phyloP scores from a whole-genome alignment of 2,329 filamentous ascomycete genomes.

The Amphichorda felina region DNA sequence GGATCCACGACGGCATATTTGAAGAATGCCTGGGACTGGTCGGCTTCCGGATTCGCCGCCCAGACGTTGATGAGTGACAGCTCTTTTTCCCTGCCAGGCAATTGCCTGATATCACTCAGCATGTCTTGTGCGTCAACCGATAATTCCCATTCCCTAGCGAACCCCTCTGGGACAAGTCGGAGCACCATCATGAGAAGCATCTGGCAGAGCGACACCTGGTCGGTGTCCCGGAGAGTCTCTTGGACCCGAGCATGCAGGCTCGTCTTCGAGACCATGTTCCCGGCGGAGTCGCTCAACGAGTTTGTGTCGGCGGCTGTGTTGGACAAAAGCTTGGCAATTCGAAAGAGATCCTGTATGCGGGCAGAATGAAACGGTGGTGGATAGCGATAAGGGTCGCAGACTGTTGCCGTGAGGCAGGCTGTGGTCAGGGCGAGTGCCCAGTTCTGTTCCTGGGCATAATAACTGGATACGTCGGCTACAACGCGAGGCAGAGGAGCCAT shows the following conservation, averaged over 20 bases:
- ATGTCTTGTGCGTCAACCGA: slow-evolving; percentile 28
- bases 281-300: not conserved
- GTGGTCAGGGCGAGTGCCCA: slow-evolving; percentile 26
- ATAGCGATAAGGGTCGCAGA: slow-evolving; percentile 36
- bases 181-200: slow-evolving; percentile 36
- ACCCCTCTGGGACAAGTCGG: slow-evolving; percentile 25
- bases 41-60: slow-evolving; percentile 24
- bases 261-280: slow-evolving; percentile 5
- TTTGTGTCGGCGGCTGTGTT: slow-evolving; percentile 30
- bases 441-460: slow-evolving; percentile 18
- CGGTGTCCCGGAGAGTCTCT: slow-evolving; percentile 26
- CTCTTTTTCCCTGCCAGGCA: slow-evolving; percentile 33
- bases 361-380: slow-evolving; percentile 36
- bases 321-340: slow-evolving; percentile 38
- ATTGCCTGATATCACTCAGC: slow-evolving; percentile 33
- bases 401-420: slow-evolving; percentile 32
- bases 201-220: slow-evolving; percentile 42
- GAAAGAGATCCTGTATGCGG: slow-evolving; percentile 37
- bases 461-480: slow-evolving; percentile 30
- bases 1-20: slow-evolving; percentile 34
- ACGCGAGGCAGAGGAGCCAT: slow-evolving; percentile 34
- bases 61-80: slow-evolving; percentile 30
- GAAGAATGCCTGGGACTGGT: slow-evolving; percentile 33
- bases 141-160: slow-evolving; percentile 33
- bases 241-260: slow-evolving; percentile 12